These are phyloP conservation scores for Hydrangea macrophylla DNA, from an alignment of 148 eudicot genomes.

Conservation along the genomic window DNA sequence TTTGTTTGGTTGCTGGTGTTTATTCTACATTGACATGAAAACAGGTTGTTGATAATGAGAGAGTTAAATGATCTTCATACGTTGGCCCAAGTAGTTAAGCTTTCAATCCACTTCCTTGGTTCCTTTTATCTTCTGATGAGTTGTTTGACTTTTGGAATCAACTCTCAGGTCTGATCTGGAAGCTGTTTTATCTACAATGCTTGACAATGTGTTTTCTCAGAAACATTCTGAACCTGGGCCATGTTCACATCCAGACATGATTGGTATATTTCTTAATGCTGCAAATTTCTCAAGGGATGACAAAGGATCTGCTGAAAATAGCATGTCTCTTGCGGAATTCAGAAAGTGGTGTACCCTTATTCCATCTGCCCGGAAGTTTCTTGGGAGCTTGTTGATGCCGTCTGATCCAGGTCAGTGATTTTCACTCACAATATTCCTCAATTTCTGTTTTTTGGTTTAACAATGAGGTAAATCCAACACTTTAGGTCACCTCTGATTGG, in stretches of 20 bases:
- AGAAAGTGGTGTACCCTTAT: constrained; percentile 59
- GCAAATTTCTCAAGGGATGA: constrained; percentile 43
- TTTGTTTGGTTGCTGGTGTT: neutral
- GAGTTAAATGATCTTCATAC: neutral
- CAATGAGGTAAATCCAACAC: too few species aligned
- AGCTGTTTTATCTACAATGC: constrained; percentile 55
- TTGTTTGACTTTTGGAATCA: constrained; percentile 16
- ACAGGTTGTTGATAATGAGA: neutral
- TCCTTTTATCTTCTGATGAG: neutral
- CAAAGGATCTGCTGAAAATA: constrained; percentile 36
- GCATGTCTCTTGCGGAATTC: constrained; percentile 75
- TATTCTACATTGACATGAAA: neutral
- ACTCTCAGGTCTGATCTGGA: constrained; percentile 78
- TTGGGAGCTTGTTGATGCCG: constrained; percentile 62
- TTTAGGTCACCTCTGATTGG: too few species aligned
- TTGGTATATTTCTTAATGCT: constrained; percentile 52
- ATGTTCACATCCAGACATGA: constrained; percentile 30
- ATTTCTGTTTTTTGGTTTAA: neutral
- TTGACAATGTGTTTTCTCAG: constrained; percentile 50
- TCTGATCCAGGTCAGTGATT: constrained; percentile 56
- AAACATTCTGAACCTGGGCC: constrained; percentile 33
- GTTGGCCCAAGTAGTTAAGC: neutral
- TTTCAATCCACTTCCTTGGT: neutral
- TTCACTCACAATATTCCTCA: neutral
- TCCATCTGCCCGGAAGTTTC: constrained; percentile 75